These are phyloP conservation scores for Tylopilus felleus DNA, from an alignment of 768 basidiomycete genomes.

Conservation along the genomic window DNA sequence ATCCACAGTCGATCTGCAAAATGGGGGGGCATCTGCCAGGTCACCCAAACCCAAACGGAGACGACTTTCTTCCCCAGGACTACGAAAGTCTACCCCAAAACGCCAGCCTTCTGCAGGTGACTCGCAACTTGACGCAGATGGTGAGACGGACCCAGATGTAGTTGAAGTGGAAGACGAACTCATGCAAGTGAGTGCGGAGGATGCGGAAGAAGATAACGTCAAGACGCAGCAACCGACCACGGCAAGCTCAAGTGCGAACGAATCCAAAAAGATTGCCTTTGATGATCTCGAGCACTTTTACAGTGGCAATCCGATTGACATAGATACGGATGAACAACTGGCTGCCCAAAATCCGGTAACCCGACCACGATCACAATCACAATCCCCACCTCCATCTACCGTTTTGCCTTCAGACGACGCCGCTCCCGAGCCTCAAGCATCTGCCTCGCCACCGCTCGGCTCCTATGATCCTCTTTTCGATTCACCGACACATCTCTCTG, in stretches of 20 bases:
- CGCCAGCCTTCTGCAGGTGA: slow-evolving; percentile 25
- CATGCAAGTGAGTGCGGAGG: slow-evolving; percentile 25
- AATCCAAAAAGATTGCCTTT: slow-evolving; percentile 15
- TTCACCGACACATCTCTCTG: slow-evolving; percentile 17
- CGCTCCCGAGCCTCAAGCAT: background rate
- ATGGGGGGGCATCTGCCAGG: background rate
- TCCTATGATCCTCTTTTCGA: slow-evolving; percentile 30
- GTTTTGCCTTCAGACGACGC: background rate
- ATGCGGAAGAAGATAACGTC: slow-evolving; percentile 12
- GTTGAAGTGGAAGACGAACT: slow-evolving; percentile 37
- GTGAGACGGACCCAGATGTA: slow-evolving; percentile 34
- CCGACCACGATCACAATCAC: slow-evolving; percentile 1
- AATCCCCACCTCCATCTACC: background rate
- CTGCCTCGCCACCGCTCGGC: slow-evolving; percentile 10
- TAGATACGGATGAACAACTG: slow-evolving; percentile 20
- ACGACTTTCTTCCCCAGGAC: slow-evolving; percentile 31
- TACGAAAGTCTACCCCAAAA: slow-evolving; percentile 13
- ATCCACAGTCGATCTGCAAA: slow-evolving; percentile 11
- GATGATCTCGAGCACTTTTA: slow-evolving; percentile 33
- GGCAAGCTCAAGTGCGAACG: slow-evolving; percentile 1
- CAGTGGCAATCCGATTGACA: slow-evolving; percentile 29
- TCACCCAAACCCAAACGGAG: slow-evolving; percentile 20
- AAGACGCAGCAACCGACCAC: background rate
- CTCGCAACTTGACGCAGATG: slow-evolving; percentile 33
- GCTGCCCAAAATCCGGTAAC: background rate